Base-by-base conservation (phyloP, 345 rosid species). In the Mallotus nudiflorus region DNA sequence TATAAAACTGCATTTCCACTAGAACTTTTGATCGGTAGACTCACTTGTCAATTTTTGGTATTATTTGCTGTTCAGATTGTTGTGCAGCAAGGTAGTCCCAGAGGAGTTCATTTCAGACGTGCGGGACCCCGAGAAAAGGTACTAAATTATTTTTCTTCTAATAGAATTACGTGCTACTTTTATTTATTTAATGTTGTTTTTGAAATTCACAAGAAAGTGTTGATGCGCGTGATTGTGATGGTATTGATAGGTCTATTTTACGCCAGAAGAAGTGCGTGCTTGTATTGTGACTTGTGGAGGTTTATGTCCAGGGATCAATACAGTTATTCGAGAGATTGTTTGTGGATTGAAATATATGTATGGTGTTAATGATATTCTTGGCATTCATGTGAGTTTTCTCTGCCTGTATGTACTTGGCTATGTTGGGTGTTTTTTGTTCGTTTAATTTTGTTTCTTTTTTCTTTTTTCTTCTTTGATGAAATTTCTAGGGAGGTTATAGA, bases 281-380 rank as follows among this genome's bases (percentile, higher is more conserved):
- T 91, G 96, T 73, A 75, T 94, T 19, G 97, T 94, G 75, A 94
- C 96, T 44, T 89, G 97, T 56, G 97, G 97, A 61, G 97, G 98
- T n/a, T 83, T 90, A 73, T 90, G 96, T 75, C 97, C 95, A 5
- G 98, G 96, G 70, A 91, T 91, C 48, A 94, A 94, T 78, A 93
- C 97, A 2, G 97, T 89, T 55, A 90, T 91, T 67, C 83, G 96
- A 28, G 97, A 93, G 83, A 85, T 89, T 53, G 96, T 93, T 2
- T 89, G 94, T 76, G 97, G 97, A 65, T 86, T 93, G 89, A 84
- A 80, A 75, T 74, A 85, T 82, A 89, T 93, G 98, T 94, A 91
- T 64, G 94, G 88, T 62, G 97, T 85, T 57, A 62, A 74, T 82
- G 81, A 89, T 55, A 75, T 89, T 64, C 90, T 90, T 74, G 97